A percentile compares a stretch with the other conserved stretches of the same genome.
phyloP scores from a whole-genome alignment of 1,284 basidiomycete species.

The Melampsora americana region DNA sequence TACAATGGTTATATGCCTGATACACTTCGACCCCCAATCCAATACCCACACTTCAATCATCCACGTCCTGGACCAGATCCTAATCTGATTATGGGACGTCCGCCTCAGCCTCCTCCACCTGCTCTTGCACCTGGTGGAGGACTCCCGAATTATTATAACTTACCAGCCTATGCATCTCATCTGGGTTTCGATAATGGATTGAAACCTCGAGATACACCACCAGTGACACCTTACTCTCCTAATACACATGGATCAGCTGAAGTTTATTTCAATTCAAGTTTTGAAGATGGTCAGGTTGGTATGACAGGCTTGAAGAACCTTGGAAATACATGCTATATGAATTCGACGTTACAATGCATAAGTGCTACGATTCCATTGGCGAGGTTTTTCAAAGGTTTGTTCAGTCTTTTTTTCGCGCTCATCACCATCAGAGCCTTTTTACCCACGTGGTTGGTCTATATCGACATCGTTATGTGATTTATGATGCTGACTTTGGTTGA shows the following conservation, averaged over 20 bases:
- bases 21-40: constrained; percentile 30
- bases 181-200: not conserved
- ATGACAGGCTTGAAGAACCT: constrained; percentile 88
- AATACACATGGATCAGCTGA: constrained; percentile 30
- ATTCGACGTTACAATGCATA: constrained; percentile 92
- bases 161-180: constrained; percentile 47
- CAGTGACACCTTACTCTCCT: constrained; percentile 31
- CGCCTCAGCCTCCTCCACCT: constrained; percentile 39
- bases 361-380: constrained; percentile 86
- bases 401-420: constrained; percentile 43
- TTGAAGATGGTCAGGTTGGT: constrained; percentile 59
- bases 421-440: constrained; percentile 47
- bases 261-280: constrained; percentile 40
- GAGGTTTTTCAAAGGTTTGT: constrained; percentile 75
- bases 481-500: not conserved
- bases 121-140: constrained; percentile 51
- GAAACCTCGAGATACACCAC: constrained; percentile 9
- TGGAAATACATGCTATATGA: constrained; percentile 99
- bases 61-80: constrained; percentile 9
- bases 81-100: constrained; percentile 7
- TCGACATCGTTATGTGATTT: not conserved
- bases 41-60: constrained; percentile 28
- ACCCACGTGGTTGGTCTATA: not conserved
- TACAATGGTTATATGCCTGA: constrained; percentile 18
- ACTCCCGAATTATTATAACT: constrained; percentile 51